Evolutionary conservation across 2,329 filamentous ascomycete genomes (phyloP), one percentile per base, ranked within the genome.

Genomic region (Ascochyta clinopodiicola): DNA sequence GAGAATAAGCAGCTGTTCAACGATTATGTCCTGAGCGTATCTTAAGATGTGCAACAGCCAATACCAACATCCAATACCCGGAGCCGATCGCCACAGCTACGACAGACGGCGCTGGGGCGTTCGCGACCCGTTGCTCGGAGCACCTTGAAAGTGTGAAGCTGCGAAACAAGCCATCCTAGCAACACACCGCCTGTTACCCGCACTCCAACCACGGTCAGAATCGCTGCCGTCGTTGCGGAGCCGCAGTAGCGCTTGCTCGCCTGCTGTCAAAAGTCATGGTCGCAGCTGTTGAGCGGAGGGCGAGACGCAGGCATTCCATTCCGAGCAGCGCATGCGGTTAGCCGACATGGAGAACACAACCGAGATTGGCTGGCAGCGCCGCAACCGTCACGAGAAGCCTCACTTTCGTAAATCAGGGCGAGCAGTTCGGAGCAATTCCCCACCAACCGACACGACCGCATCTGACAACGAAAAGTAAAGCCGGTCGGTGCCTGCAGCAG

Each of bases 361-460:
- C 59, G 55, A 60, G 60, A 69, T 69, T 69, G 64, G 66, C 61
- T 57, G 57, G 61, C 43, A 59, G 52, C 57, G 51, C 63, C 62
- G 59, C 51, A 60, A 61, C 55, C 66, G 61, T 64, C 67, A 61
- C 46, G 59, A 68, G 36, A 40, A 56, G 69, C 68, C 68, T 72
- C 68, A 72, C 68, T 71, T 71, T 48, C 31, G 36, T 55, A 65
- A 63, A 59, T 54, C 64, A 70, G 66, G 68, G 69, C 69, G 69
- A 66, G 57, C 63, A 60, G 44, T 40, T 58, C 54, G 51, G 53
- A 54, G 56, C 43, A 48, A 53, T 35, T 44, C 45, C 49, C 46
- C 49, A 40, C 55, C 60, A 52, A 62, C 56, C 55, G 52, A 39
- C 46, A 32, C 42, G 24, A 38, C 37, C 32, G 52, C 52, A 19